Evolutionary conservation across 2,329 filamentous ascomycete species (phyloP), one percentile per base, ranked within the genome.

Genomic region (Microthyrium microscopicum): DNA sequence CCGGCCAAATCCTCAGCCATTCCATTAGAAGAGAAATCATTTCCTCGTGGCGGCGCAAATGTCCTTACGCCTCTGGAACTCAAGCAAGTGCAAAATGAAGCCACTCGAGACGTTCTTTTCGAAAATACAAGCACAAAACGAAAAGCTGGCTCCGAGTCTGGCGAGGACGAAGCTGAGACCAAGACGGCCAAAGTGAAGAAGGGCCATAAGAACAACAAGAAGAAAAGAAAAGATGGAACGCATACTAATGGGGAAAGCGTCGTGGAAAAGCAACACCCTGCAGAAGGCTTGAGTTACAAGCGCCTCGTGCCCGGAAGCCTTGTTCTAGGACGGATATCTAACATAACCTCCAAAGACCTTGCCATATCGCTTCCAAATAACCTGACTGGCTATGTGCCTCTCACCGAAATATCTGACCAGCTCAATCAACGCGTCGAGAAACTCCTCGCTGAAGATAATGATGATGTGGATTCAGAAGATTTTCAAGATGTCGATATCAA

Each of bases 1-100:
- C n/a, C n/a, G n/a, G n/a, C n/a, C n/a, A n/a, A n/a, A n/a, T n/a
- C n/a, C 29, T 65, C 62, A 16, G 54, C 71, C 13, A 51, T 73
- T 44, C 62, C 62, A 52, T 77, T 89, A 43, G 89, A 95, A 43
- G 89, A 94, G 51, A 75, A 76, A 21, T 66, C 87, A 28, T 98
- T 98, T 48, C 87, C 89, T 44, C 73, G 89, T 65, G 89, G 89
- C 36, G 91, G 89, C 27, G 87, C 74, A 34, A 91, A 82, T 50
- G 67, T 93, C 33, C 61, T 98, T 51, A 94, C 89, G 2, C 85
- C 89, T 15, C 63, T 98, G 33, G 89, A 98, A 54, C 80, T 91
- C 52, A 94, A 93, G 60, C 83, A 95, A 56, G 95, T 98, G 41
- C 78, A 89, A 47, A 77, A 91, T 38, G 79, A 95, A 56, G 89